Evolutionary conservation across 1,284 basidiomycete species (phyloP), one percentile per base, ranked within the genome.

Genomic region (Paramarasmius palmivorus): DNA sequence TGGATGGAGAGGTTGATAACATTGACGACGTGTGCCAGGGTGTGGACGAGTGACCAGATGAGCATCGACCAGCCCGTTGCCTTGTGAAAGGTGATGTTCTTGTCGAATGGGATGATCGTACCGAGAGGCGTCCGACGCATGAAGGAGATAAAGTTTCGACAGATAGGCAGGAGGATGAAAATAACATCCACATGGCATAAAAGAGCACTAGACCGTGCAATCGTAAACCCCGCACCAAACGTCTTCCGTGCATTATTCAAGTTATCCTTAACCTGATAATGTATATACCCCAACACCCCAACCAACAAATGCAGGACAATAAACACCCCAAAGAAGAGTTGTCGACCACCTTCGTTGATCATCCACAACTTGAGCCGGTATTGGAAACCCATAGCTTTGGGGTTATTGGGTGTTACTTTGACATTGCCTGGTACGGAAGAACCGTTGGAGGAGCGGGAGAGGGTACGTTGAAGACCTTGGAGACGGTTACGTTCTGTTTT

Each of bases 161-260:
- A 95, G 65, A 95, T 82, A 25, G 93, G 93, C 26, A 96, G 80
- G 49, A 95, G 83, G 70, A 96, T 94, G 76, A 95, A 90, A 57
- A 92, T 85, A 50, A 93, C 85, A 71, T 95, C 90, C 63, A 95
- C 80, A 63, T 95, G 92, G n/a, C 95, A 80, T 41, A 93, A 84
- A 41, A 95, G 82, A 4, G 93, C 93, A 41, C 93, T 89, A 3
- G 86, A 73, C 70, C 92, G 86, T 45, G 93, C 92, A 57, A 91
- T 88, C 40, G 85, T 69, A 69, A 86, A 93, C 5, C 88, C 89
- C 49, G 83, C 69, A 41, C 90, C 90, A 67, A 93, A 93, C 0
- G 73, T 78, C 1, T 73, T 68, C 39, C 92, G 78, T 1, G 90
- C 89, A 32, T 37, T 69, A 17, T 68, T 73, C 17, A 83, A 72